Evolutionary conservation across 495 filamentous ascomycete genomes (phyloP).

Genomic region (Aspergillus sparsus): DNA sequence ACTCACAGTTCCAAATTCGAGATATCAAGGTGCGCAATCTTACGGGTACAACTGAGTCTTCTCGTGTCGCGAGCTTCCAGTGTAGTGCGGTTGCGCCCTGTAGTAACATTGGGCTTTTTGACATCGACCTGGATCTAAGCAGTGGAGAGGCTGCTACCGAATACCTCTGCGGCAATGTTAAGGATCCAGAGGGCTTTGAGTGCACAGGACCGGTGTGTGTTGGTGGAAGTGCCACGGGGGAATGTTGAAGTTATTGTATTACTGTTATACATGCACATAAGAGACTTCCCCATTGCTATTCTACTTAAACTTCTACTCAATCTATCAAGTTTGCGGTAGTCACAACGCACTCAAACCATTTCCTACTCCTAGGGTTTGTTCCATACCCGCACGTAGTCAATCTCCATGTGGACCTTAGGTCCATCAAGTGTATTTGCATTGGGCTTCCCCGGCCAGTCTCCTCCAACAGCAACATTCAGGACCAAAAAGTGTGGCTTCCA

Average conservation of each 20-base stretch:
- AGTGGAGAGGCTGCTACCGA: constrained; percentile 24
- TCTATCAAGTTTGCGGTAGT: too few species aligned
- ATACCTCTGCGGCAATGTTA: constrained; percentile 41
- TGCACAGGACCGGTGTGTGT: constrained; percentile 39
- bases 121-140: constrained; percentile 24
- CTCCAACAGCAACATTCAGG: constrained; percentile 18
- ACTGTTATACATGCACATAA: too few species aligned
- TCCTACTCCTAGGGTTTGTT: not conserved
- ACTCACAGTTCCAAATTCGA: constrained; percentile 38
- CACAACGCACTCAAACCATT: too few species aligned
- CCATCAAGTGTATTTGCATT: constrained; percentile 19
- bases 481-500: constrained; percentile 10
- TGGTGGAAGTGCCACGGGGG: constrained; percentile 34
- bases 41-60: constrained; percentile 28
- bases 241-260: constrained; percentile 23
- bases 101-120: constrained; percentile 29
- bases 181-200: constrained; percentile 31
- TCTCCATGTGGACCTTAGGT: constrained; percentile 9
- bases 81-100: constrained; percentile 42
- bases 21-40: constrained; percentile 30
- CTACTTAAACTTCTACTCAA: too few species aligned
- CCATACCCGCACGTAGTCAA: constrained; percentile 19
- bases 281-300: too few species aligned
- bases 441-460: constrained; percentile 17
- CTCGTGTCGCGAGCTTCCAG: constrained; percentile 35